Evolutionary conservation across 805 yeast species (phyloP), one percentile per base, ranked within the genome.

Genomic region (Saccharomycopsis oosterbeekiorum): DNA sequence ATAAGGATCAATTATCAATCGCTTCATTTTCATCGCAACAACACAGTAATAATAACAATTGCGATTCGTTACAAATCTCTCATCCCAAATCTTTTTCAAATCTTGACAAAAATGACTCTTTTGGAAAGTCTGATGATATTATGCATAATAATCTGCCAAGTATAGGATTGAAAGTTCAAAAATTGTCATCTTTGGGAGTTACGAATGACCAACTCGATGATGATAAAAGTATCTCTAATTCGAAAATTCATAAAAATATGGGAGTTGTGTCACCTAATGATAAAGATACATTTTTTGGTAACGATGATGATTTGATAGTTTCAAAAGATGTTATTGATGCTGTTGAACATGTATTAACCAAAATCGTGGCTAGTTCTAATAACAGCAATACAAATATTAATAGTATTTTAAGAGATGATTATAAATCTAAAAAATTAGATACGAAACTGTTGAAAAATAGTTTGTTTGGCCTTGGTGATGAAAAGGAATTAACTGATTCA

Each of bases 341-440:
- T 0, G 87, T 86, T 19, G 88, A 85, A 67, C 84, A 81, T 68
- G 90, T 88, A 2, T 78, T 86, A 60, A 80, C 79, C 34, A 82
- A 84, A 64, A 84, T 86, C 40, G 80, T 81, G 3, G 53, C 19
- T 11, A 47, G 53, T 24, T 47, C 53, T 8, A 47, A 47, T 43
- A 43, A 21, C 26, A 43, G 51, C 15, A 21, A 24, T 10, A 21
- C 53, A 10, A 47, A 47, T 21, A 19, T 47, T 47, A 15, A 47
- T 47, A 24, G 15, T 12, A 47, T 21, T 21, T 47, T 47, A 24
- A 11, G 9, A 12, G n/a, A 21, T 47, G 53, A 47, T 47, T 47
- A 24, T 24, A 47, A 47, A 24, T 10, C 53, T 21, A 47, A 47
- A 47, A 21, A 47, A 47, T 21, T 47, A 21, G 53, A 47, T 15